A percentile compares a stretch with the other conserved stretches of the same genome.
phyloP scores from a whole-genome alignment of 2,329 filamentous ascomycete genomes.

The Penicillium freii region DNA sequence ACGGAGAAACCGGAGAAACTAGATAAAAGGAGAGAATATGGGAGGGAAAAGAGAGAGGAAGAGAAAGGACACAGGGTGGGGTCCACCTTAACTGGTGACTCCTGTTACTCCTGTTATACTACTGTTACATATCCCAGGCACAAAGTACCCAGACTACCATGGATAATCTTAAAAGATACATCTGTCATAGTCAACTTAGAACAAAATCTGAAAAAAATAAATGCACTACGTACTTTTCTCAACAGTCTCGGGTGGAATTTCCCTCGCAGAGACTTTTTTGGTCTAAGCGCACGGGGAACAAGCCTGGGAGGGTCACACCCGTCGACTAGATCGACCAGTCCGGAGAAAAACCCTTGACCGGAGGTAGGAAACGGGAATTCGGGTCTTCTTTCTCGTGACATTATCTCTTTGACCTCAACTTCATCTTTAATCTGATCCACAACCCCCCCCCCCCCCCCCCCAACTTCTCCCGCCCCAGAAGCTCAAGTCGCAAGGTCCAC shows the following conservation, averaged over 20 bases:
- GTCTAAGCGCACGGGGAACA: neutral
- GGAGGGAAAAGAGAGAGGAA: neutral
- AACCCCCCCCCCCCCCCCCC: too few species aligned
- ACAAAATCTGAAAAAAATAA: neutral
- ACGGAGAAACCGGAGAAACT: neutral
- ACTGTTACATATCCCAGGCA: neutral
- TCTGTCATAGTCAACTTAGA: neutral
- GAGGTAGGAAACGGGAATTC: slow-evolving; percentile 4
- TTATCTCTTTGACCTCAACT: neutral
- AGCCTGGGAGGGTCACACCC: neutral
- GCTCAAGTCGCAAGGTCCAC: slow-evolving; percentile 5
- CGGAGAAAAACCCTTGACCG: slow-evolving; percentile 6
- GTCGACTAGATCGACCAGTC: slow-evolving; percentile 2
- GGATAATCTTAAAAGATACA: neutral
- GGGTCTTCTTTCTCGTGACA: neutral
- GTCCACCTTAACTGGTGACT: neutral
- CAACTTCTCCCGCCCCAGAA: slow-evolving; percentile 1
- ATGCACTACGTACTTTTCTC: neutral
- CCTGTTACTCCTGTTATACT: neutral
- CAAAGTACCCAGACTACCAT: neutral
- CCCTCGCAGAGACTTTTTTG: slow-evolving; percentile 1
- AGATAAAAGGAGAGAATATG: too few species aligned
- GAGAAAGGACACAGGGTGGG: neutral
- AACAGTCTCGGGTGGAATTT: slow-evolving; percentile 7
- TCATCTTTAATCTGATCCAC: neutral